A percentile compares a stretch with the other conserved stretches of the same genome.
phyloP scores from a whole-genome alignment of 2,329 filamentous ascomycete genomes.

The Acrocalymma vagum region DNA sequence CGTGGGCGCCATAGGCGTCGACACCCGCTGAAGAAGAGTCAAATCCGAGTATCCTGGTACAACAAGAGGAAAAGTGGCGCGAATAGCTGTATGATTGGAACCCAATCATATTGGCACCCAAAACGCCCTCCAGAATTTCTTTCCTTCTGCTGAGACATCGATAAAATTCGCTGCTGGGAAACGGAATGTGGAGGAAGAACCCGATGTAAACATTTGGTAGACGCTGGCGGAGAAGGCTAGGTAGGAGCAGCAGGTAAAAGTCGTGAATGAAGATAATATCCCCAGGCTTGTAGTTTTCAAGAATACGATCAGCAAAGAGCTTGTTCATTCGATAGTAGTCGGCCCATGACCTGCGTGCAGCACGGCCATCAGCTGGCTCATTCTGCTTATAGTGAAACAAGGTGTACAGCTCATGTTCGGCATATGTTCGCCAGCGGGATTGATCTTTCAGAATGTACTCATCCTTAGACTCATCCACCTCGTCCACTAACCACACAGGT shows the following conservation, averaged over 20 bases:
- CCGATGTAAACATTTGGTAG: constrained; percentile 91
- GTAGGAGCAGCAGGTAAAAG: constrained; percentile 90
- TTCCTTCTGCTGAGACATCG: constrained; percentile 88
- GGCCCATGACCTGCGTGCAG: constrained; percentile 84
- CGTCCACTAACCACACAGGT: constrained; percentile 89
- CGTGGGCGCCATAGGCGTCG: constrained; percentile 86
- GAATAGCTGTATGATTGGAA: constrained; percentile 98
- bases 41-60: constrained; percentile 89
- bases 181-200: constrained; percentile 93
- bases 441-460: constrained; percentile 80
- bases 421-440: constrained; percentile 85
- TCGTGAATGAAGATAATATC: constrained; percentile 94
- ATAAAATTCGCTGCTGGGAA: constrained; percentile 95
- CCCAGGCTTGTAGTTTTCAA: constrained; percentile 88
- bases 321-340: constrained; percentile 95
- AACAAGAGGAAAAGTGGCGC: constrained; percentile 92
- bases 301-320: constrained; percentile 87
- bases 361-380: constrained; percentile 84
- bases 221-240: constrained; percentile 85
- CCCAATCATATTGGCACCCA: constrained; percentile 91
- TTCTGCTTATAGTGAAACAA: constrained; percentile 97
- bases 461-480: constrained; percentile 74
- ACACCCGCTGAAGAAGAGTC: constrained; percentile 85
- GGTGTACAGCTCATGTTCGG: constrained; percentile 90
- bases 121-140: constrained; percentile 86